Conservation (phyloP, 1,139 yeast genomes). For the Pichia sp. region DNA sequence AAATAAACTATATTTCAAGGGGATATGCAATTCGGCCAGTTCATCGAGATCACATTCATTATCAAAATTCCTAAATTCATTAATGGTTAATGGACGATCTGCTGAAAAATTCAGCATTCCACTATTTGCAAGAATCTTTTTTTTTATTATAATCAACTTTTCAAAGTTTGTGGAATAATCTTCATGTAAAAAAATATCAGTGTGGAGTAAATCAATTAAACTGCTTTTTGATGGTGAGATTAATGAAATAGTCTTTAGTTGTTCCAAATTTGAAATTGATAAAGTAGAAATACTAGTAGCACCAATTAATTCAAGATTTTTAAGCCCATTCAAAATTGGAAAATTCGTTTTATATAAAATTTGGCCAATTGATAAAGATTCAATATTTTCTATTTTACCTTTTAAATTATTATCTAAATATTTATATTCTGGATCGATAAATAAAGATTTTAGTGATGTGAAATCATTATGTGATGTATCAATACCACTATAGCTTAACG, state of each 20-base stretch:
- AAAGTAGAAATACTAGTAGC: not conserved
- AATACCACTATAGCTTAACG: not conserved
- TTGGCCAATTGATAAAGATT: not conserved
- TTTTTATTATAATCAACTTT: not conserved
- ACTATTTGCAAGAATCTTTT: not conserved
- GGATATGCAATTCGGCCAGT: not conserved
- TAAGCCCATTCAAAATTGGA: not conserved
- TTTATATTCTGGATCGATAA: not conserved
- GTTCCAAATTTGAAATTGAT: not conserved
- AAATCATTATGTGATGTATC: no score
- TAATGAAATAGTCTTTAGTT: not conserved
- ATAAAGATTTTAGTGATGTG: not conserved
- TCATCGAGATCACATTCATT: not conserved
- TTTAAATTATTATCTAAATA: not conserved
- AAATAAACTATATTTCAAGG: not conserved
- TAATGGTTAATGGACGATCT: not conserved
- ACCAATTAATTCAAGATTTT: not conserved
- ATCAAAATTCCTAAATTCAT: no score
- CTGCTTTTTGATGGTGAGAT: not conserved
- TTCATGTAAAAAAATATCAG: not conserved
- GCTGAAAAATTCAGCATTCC: not conserved
- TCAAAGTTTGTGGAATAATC: no score
- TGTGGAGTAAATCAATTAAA: not conserved
- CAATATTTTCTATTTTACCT: not conserved
- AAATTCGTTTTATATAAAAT: not conserved